Base-by-base conservation (phyloP, 225 moss, liverwort and hornwort genomes). In the Rhytidiadelphus loreus region DNA sequence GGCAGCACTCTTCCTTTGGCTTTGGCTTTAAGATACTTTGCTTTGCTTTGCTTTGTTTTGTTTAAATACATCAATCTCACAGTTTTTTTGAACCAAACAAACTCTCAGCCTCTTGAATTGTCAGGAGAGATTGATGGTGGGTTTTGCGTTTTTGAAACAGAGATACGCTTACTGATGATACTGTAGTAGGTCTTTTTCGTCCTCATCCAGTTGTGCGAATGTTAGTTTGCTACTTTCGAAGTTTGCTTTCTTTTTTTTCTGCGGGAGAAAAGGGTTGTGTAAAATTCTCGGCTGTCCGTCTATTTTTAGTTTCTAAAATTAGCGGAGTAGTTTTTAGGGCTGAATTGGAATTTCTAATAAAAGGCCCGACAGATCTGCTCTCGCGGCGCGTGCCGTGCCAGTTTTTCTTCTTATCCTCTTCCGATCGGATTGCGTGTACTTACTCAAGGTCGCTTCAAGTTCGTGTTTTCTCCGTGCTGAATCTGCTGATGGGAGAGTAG, bases 361-460 rank as follows among this genome's bases (percentile, higher is more conserved):
- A 50, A 78, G 90, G 23, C 7, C 41, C 59, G 79, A 88, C 81
- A 82, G 41, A 41, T 62, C 56, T 69, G 87, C 82, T 35, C 30
- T 21, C 68, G 46, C 25, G 20, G 57, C 69, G 57, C 23, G 82
- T 53, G 83, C 48, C 62, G 72, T 83, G 30, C 33, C 29, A 53
- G 43, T 48, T 81, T n/a, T 86, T 41, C 77, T 87, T 85, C 88
- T 89, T 90, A 92, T 92, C 92, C 90, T 32, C 41, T 90, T 62
- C 82, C 68, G 75, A 72, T 85, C 80, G 24, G 85, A 26, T 81
- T 70, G 76, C 79, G 84, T 88, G 35, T 53, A 29, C 50, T 37
- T 25, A 2, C 9, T n/a, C 46, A 46, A 32, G 33, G 61, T 3
- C 15, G 8, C 48, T 64, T 24, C 64, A 50, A 48, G 64, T 26